A percentile compares a stretch with the other conserved stretches of the same genome.
Evolutionary conservation across 768 basidiomycete genomes (phyloP).

Genomic region (Termitomyces eurrhizus): DNA sequence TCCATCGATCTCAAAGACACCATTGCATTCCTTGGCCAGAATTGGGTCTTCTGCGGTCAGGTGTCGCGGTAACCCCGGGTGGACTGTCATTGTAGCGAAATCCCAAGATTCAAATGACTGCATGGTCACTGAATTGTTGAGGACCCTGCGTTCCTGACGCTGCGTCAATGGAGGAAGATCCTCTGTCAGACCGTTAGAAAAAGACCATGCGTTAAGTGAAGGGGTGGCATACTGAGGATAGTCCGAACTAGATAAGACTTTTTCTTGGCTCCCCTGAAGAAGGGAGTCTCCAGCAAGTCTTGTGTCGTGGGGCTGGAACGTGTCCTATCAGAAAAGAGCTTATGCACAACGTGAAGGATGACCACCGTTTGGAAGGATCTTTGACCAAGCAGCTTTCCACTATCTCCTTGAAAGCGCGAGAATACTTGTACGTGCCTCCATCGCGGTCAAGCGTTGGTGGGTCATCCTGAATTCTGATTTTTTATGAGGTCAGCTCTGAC

Average conservation of each 20-base stretch:
- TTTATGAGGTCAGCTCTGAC: neutral
- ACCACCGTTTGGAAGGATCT: constrained; percentile 73
- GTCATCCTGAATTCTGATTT: constrained; percentile 62
- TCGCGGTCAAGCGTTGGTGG: constrained; percentile 76
- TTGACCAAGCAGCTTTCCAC: constrained; percentile 81
- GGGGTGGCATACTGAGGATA: constrained; percentile 52
- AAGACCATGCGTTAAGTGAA: neutral
- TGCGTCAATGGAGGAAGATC: constrained; percentile 69
- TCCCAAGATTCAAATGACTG: constrained; percentile 80
- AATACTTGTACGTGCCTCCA: constrained; percentile 70
- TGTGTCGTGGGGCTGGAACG: constrained; percentile 65
- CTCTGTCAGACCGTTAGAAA: constrained; percentile 26
- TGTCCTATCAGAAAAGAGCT: neutral
- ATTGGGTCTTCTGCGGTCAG: constrained; percentile 20
- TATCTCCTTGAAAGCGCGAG: constrained; percentile 78
- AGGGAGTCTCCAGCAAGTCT: constrained; percentile 70
- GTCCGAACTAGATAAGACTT: constrained; percentile 73
- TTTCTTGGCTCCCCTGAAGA: constrained; percentile 80
- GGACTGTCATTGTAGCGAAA: constrained; percentile 52
- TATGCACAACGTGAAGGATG: neutral
- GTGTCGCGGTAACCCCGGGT: constrained; percentile 31
- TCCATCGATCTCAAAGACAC: constrained; percentile 36
- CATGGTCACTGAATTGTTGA: constrained; percentile 29
- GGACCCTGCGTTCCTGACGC: constrained; percentile 66
- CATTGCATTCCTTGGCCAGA: constrained; percentile 20